Percentiles rank a stretch among this genome's conserved stretches.
Conservation (phyloP, 1,284 basidiomycete species). For the Pseudozyma sp. region DNA sequence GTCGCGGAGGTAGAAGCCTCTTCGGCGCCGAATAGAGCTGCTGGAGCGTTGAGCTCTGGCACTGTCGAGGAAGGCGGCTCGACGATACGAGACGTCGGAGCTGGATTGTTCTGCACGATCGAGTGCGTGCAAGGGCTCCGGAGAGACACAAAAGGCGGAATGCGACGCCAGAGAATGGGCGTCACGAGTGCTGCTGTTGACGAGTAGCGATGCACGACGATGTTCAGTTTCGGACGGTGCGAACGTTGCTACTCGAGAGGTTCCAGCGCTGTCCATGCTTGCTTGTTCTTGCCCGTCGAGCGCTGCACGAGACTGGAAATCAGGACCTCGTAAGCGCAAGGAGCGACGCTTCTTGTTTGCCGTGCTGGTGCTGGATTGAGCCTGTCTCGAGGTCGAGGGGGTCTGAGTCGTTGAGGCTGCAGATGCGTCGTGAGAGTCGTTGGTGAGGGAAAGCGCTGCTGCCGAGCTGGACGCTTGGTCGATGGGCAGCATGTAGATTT, state of each 20-base stretch:
- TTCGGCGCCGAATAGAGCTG: slow-evolving; percentile 22
- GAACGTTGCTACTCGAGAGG: too few relatives aligned
- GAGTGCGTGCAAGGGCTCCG: slow-evolving; percentile 10
- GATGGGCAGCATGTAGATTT: background rate
- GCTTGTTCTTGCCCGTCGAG: background rate
- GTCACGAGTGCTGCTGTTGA: slow-evolving; percentile 36
- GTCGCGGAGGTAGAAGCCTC: slow-evolving; percentile 29
- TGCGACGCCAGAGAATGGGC: background rate
- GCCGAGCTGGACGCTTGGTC: slow-evolving; percentile 1
- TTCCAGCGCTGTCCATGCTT: too few relatives aligned
- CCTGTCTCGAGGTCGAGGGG: background rate
- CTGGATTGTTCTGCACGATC: background rate
- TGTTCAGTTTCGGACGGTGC: too few relatives aligned
- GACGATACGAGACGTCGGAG: slow-evolving; percentile 7
- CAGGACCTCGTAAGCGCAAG: background rate
- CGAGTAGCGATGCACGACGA: slow-evolving; percentile 28
- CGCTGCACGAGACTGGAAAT: background rate
- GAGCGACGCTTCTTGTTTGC: slow-evolving; percentile 34
- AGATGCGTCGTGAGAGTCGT: background rate
- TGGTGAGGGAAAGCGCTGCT: background rate
- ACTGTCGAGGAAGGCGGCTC: slow-evolving; percentile 6
- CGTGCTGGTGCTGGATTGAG: slow-evolving; percentile 1
- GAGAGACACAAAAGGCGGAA: slow-evolving; percentile 11
- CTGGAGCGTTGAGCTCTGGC: slow-evolving; percentile 15
- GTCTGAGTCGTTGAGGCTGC: background rate